Conservation (phyloP, 176 grass and related monocot species). For the Musa troglodytarum region DNA sequence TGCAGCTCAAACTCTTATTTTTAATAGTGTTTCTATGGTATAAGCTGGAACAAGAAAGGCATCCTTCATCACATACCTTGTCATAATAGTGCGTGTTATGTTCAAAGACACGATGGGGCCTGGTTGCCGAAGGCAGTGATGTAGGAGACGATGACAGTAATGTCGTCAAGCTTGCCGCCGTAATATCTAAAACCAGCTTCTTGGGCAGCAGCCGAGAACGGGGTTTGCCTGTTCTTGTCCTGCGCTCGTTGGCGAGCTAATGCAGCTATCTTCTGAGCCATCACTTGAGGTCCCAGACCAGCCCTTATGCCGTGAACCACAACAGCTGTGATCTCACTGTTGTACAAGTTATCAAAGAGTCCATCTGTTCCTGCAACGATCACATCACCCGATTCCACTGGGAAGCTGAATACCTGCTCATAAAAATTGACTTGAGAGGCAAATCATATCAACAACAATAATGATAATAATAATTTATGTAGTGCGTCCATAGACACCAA, state of each 20-base stretch:
- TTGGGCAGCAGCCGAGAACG: slow-evolving; percentile 72
- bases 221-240: slow-evolving; percentile 66
- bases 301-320: slow-evolving; percentile 60
- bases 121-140: slow-evolving; percentile 20
- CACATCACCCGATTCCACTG: slow-evolving; percentile 46
- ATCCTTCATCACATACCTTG: too few relatives aligned
- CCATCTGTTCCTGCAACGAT: slow-evolving; percentile 32
- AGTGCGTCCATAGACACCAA: too few relatives aligned
- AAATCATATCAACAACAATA: too few relatives aligned
- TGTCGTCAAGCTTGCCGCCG: slow-evolving; percentile 81
- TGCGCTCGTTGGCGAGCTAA: slow-evolving; percentile 66
- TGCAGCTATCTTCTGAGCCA: slow-evolving; percentile 75
- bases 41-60: too few relatives aligned
- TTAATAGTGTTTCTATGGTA: too few relatives aligned
- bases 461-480: too few relatives aligned
- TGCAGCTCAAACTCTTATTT: too few relatives aligned
- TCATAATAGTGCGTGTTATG: too few relatives aligned
- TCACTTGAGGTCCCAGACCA: slow-evolving; percentile 44
- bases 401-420: slow-evolving; percentile 49
- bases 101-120: too few relatives aligned
- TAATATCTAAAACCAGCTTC: slow-evolving; percentile 83
- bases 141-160: slow-evolving; percentile 72
- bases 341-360: slow-evolving; percentile 82
- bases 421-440: too few relatives aligned
- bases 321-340: slow-evolving; percentile 55